Conservation (phyloP, 2,329 filamentous ascomycete genomes). For the Metarhizium brunneum region DNA sequence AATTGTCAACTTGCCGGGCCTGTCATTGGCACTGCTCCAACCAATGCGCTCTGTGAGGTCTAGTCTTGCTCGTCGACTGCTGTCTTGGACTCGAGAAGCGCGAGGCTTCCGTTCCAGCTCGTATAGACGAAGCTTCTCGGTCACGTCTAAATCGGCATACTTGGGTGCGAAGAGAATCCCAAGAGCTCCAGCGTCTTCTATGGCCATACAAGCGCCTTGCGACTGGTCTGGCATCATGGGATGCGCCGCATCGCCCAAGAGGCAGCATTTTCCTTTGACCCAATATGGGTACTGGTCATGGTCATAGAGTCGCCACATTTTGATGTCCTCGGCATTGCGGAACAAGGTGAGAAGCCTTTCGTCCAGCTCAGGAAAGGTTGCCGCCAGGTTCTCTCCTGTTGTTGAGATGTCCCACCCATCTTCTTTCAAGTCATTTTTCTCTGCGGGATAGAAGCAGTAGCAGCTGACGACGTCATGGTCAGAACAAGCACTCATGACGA, state of each 20-base stretch:
- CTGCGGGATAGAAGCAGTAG: conserved; percentile 57
- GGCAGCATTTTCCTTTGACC: conserved; percentile 34
- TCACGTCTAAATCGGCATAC: conserved; percentile 29
- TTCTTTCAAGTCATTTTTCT: conserved; percentile 44
- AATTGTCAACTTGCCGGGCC: conserved; percentile 49
- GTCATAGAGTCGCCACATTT: conserved; percentile 46
- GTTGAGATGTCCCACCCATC: conserved; percentile 45
- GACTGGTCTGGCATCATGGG: conserved; percentile 61
- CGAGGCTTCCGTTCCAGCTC: conserved; percentile 38
- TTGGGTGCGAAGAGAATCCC: conserved; percentile 44
- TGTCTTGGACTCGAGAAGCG: conserved; percentile 40
- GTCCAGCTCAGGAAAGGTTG: conserved; percentile 48
- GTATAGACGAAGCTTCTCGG: conserved; percentile 35
- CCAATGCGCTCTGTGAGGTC: conserved; percentile 37
- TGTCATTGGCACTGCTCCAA: conserved; percentile 29
- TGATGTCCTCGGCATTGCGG: conserved; percentile 47
- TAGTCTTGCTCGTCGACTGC: conserved; percentile 39
- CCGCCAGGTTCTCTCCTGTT: conserved; percentile 44
- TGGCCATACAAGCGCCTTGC: conserved; percentile 57
- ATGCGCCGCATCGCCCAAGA: conserved; percentile 56
- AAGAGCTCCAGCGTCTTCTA: conserved; percentile 52
- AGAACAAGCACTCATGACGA: conserved; percentile 57
- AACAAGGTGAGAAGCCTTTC: conserved; percentile 42
- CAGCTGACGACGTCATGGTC: conserved; percentile 49
- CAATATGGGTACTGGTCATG: conserved; percentile 42